These are phyloP conservation scores for Backusella macrospora DNA, from an alignment of 192 early-diverging fungal species.

Conservation along the genomic window DNA sequence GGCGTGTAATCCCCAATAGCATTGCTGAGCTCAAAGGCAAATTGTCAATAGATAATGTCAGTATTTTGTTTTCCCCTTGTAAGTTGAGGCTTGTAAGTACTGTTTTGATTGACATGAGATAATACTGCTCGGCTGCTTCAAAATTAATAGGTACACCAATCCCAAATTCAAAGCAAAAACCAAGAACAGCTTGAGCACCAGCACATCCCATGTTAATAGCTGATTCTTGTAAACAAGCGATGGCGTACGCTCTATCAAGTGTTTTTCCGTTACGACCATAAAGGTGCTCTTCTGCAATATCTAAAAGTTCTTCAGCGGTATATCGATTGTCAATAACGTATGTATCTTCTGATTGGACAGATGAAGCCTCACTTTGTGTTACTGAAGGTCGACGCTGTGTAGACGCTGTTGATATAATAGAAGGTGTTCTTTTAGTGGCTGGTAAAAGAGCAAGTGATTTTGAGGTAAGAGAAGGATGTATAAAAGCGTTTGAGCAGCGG, in stretches of 20 bases:
- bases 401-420: not conserved
- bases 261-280: slow-evolving; percentile 33
- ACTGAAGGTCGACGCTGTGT: slow-evolving; percentile 24
- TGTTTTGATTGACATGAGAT: slow-evolving; percentile 58
- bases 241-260: slow-evolving; percentile 18
- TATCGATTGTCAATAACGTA: slow-evolving; percentile 8
- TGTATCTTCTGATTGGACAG: slow-evolving; percentile 24
- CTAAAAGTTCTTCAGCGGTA: slow-evolving; percentile 20
- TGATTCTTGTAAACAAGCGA: slow-evolving; percentile 37
- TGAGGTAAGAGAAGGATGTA: slow-evolving; percentile 1
- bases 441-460: slow-evolving; percentile 1
- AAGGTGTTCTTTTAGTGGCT: not conserved
- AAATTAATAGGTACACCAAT: slow-evolving; percentile 68
- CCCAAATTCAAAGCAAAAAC: slow-evolving; percentile 87
- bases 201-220: slow-evolving; percentile 39
- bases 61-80: not conserved
- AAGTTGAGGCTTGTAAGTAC: not conserved
- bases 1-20: slow-evolving; percentile 58
- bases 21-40: slow-evolving; percentile 45
- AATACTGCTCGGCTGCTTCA: slow-evolving; percentile 66
- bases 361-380: slow-evolving; percentile 15
- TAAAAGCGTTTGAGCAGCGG: slow-evolving; percentile 4
- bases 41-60: not conserved
- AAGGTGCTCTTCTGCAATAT: slow-evolving; percentile 26
- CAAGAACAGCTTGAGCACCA: slow-evolving; percentile 68